Evolutionary conservation across 2,329 filamentous ascomycete genomes (phyloP).

Genomic region (Scedosporium boydii): DNA sequence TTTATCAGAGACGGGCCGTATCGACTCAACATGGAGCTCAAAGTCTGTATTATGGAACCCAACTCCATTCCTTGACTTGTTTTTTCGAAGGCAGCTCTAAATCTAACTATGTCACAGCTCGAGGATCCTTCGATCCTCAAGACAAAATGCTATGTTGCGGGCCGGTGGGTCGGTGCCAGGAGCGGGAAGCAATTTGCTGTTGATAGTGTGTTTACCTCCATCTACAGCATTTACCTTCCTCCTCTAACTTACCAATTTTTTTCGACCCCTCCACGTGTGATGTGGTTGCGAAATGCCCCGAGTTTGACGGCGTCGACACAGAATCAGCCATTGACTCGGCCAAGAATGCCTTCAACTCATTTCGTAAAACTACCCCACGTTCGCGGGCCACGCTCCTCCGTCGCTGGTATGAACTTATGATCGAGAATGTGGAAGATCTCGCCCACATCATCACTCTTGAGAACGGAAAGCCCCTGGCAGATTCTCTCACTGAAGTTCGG

Average conservation of each 20-base stretch:
- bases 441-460: constrained; percentile 61
- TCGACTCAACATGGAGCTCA: constrained; percentile 1
- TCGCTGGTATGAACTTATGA: constrained; percentile 58
- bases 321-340: constrained; percentile 62
- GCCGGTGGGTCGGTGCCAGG: constrained; percentile 63
- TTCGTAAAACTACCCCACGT: constrained; percentile 49
- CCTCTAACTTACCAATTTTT: not conserved
- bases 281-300: constrained; percentile 60
- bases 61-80: no score
- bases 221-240: not conserved
- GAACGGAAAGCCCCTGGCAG: constrained; percentile 67
- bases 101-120: constrained; percentile 27
- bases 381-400: constrained; percentile 50
- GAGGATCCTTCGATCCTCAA: constrained; percentile 60
- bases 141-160: constrained; percentile 63
- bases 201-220: constrained; percentile 32
- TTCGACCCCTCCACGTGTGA: constrained; percentile 64
- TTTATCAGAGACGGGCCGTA: no score
- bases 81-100: not conserved
- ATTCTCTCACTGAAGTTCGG: constrained; percentile 61
- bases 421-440: constrained; percentile 56
- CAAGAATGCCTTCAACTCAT: constrained; percentile 51
- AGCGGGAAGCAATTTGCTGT: constrained; percentile 69
- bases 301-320: constrained; percentile 61
- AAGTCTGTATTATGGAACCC: not conserved